These are phyloP conservation scores for Papiliotrema flavescens DNA, from an alignment of 1,284 basidiomycete genomes.

Conservation along the genomic window DNA sequence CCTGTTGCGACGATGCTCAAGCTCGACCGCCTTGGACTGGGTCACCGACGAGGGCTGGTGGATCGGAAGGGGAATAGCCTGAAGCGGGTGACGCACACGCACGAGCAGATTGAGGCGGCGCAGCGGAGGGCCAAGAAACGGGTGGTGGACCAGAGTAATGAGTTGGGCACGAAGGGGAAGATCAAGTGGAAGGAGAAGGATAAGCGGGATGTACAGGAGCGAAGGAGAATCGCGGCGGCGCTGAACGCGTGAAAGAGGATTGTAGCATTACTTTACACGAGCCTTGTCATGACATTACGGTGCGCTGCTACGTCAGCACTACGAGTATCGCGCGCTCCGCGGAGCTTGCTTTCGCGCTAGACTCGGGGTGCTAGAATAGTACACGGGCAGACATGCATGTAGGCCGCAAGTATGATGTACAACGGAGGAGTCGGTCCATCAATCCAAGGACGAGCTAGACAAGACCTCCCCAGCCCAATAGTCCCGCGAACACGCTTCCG, in stretches of 20 bases:
- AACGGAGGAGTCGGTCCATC: background rate
- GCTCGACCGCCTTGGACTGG: conserved; percentile 40
- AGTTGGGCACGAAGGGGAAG: conserved; percentile 31
- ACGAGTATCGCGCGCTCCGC: too few relatives aligned
- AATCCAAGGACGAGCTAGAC: conserved; percentile 20
- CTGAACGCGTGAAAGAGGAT: conserved; percentile 16
- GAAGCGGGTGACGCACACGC: conserved; percentile 37
- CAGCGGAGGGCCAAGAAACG: conserved; percentile 22
- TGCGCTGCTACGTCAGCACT: too few relatives aligned
- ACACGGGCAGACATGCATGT: too few relatives aligned
- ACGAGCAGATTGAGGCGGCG: conserved; percentile 34
- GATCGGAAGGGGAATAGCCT: conserved; percentile 1
- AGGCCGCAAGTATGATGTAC: background rate
- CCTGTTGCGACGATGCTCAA: conserved; percentile 43
- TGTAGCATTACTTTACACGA: background rate
- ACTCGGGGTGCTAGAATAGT: too few relatives aligned
- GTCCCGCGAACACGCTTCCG: conserved; percentile 46
- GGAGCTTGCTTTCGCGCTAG: too few relatives aligned
- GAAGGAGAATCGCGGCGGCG: conserved; percentile 28
- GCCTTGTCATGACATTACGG: background rate
- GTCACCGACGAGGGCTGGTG: conserved; percentile 16
- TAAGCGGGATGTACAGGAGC: conserved; percentile 36
- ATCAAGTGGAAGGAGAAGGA: conserved; percentile 41
- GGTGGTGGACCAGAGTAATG: conserved; percentile 5
- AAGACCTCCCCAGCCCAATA: conserved; percentile 47